These are phyloP conservation scores for Salinomyces thailandicus DNA, from an alignment of 2,329 filamentous ascomycete species.

Conservation along the genomic window DNA sequence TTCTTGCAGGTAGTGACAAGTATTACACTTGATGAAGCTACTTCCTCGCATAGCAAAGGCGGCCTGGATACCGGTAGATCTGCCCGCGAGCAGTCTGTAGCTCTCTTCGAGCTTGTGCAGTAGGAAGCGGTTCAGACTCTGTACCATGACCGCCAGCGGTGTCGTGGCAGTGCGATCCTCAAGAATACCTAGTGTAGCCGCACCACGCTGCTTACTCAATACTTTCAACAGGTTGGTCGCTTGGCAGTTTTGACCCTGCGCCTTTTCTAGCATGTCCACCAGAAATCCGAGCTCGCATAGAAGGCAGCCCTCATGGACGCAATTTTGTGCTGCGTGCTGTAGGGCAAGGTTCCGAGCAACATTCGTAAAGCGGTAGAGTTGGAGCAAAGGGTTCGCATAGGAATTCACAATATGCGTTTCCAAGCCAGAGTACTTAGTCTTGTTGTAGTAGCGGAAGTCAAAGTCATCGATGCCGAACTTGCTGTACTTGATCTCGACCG, in stretches of 20 bases:
- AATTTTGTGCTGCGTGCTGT: slow-evolving; percentile 77
- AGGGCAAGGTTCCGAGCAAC: slow-evolving; percentile 78
- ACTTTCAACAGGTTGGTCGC: slow-evolving; percentile 90
- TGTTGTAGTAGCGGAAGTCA: slow-evolving; percentile 96
- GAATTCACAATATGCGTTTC: slow-evolving; percentile 97
- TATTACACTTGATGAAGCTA: slow-evolving; percentile 69
- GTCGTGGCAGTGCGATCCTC: slow-evolving; percentile 71
- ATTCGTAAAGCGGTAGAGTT: slow-evolving; percentile 85
- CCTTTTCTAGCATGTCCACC: slow-evolving; percentile 97
- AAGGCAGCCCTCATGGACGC: slow-evolving; percentile 71
- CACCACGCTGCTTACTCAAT: slow-evolving; percentile 71
- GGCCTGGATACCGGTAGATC: slow-evolving; percentile 59
- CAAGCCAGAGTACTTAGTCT: slow-evolving; percentile 78
- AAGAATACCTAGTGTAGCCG: slow-evolving; percentile 64
- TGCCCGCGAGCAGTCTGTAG: slow-evolving; percentile 56
- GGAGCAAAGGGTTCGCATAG: slow-evolving; percentile 84
- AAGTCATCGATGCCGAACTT: slow-evolving; percentile 99
- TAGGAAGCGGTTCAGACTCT: slow-evolving; percentile 75
- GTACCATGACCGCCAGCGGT: slow-evolving; percentile 69
- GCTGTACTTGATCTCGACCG: slow-evolving; percentile 97
- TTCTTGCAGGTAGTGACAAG: slow-evolving; percentile 70
- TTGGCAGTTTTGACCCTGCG: slow-evolving; percentile 85
- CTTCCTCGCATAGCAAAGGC: slow-evolving; percentile 60
- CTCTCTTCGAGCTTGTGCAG: slow-evolving; percentile 61
- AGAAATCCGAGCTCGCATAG: slow-evolving; percentile 91